Base-by-base conservation (phyloP, 2,329 filamentous ascomycete genomes). In the Huntiella decipiens region DNA sequence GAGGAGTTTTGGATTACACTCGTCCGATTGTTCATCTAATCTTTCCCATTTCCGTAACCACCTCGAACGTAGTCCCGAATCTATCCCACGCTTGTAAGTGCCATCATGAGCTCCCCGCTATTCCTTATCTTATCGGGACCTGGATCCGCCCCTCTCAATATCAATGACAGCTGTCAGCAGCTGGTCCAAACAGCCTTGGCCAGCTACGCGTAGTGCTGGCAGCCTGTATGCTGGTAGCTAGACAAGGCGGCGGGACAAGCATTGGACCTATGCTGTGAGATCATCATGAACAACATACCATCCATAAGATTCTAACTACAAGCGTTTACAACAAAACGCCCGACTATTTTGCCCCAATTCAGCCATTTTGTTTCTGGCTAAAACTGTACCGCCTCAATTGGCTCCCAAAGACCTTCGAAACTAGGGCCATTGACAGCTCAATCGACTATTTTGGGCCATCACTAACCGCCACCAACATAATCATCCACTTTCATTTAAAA, bases 121-220 rank as follows among this genome's bases (percentile, higher is more conserved):
- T 28, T 28, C 6, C 22, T 28, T 28, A 28, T 28, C 22, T 28
- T 28, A 28, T 28, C 22, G 22, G 22, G 22, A 28, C 6, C 6
- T 10, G 8, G 7, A 28, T 28, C 22, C 22, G 22, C 22, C 22
- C 22, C 22, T 28, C 22, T 10, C 3, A 7, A 10, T 4, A 40
- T 4, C 3, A 3, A 5, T 11, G 13, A 5, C 39, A 41, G 22
- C 39, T 41, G 39, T 31, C 39, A 33, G 1, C 39, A 28, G 19
- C 39, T 31, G 39, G 15, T n/a, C 15, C 5, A 40, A 4, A 19
- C 33, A 44, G 43, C 43, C 43, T 44, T 44, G 32, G 15, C n/a
- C 37, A 41, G 19, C 38, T 38, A 46, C 45, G 45, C 38, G 45
- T 46, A 42, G 38, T 32, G 36, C 32, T 46, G 45, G 45, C 32